Base-by-base conservation (phyloP, 2,329 filamentous ascomycete species). In the Leptographium procerum region DNA sequence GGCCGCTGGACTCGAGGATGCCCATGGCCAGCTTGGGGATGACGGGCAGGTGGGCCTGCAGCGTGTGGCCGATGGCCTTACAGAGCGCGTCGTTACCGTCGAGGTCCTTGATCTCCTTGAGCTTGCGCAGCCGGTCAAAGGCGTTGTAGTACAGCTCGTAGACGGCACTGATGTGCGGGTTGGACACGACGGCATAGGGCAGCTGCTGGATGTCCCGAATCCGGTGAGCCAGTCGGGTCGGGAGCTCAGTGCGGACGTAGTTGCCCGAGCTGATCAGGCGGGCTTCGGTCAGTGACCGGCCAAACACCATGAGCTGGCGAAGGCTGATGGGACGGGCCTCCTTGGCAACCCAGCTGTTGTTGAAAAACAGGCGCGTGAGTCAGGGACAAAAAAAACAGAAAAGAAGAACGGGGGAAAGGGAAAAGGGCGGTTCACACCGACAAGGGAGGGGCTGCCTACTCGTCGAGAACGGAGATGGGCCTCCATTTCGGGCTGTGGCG, bases 111-210 rank as follows among this genome's bases (percentile, higher is more conserved):
- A 99, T 85, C 68, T 96, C 90, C 55, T 86, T 85, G 47, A 96
- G 78, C 64, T 87, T 87, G 53, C 94, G 88, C 63, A 97, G 88
- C 57, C 79, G 85, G 69, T 99, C 94, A 66, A 99, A 99, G n/a
- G 94, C 92, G 64, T 86, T 85, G 73, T 96, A 95, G 76, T 99
- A 99, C 8, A 96, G 80, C 70, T 97, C 90, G 73, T 99, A 99
- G 36, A 97, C 94, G 64, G 95, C 86, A 69, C 88, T 90, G 62
- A 99, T 88, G 71, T 99, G 90, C 8, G 84, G 84, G 67, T 99
- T 99, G n/a, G 89, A 91, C 53, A 97, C 89, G 57, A 97, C 92
- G 43, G 94, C 89, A 69, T 96, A 99, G 22, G 94, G 94, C 47
- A 99, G 79, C 62, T 89, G 91, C 72, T 99, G 94, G 83, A 99